A percentile compares a stretch with the other conserved stretches of the same genome.
Conservation (phyloP, 2,329 filamentous ascomycete species). For the Drechmeria coniospora region DNA sequence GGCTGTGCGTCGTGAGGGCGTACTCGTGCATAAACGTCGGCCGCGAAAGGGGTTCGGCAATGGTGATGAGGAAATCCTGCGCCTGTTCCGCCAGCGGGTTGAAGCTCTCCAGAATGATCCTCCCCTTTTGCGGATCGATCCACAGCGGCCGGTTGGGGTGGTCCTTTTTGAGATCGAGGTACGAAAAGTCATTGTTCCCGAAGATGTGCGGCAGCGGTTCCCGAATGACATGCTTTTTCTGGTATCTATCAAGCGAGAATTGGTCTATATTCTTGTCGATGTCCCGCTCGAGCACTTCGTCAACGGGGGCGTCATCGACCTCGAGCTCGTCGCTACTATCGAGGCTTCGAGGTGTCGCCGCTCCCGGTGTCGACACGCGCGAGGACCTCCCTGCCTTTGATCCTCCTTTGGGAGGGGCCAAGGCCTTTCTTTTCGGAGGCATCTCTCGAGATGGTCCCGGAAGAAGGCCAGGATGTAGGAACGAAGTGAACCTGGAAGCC, state of each 20-base stretch:
- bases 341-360: conserved; percentile 42
- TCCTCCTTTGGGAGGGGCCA: conserved; percentile 27
- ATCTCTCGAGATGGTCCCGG: conserved; percentile 24
- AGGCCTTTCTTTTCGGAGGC: conserved; percentile 58
- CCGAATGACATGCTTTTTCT: conserved; percentile 26
- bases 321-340: conserved; percentile 35
- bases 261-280: conserved; percentile 44
- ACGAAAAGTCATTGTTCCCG: conserved; percentile 57
- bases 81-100: conserved; percentile 73
- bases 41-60: conserved; percentile 82
- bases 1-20: conserved; percentile 73
- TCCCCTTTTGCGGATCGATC: conserved; percentile 77
- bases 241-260: conserved; percentile 39
- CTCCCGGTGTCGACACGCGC: conserved; percentile 43
- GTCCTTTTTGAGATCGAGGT: conserved; percentile 70
- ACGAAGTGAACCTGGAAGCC: background rate
- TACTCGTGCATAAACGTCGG: conserved; percentile 92
- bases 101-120: conserved; percentile 89
- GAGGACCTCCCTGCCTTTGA: conserved; percentile 42
- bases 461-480: background rate
- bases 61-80: conserved; percentile 89
- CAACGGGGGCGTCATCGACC: conserved; percentile 33
- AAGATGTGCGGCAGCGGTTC: conserved; percentile 32
- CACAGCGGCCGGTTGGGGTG: conserved; percentile 82
- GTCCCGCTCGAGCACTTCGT: conserved; percentile 36